Evolutionary conservation across 805 yeast genomes (phyloP), one percentile per base, ranked within the genome.

Genomic region (Myxozyma geophila): DNA sequence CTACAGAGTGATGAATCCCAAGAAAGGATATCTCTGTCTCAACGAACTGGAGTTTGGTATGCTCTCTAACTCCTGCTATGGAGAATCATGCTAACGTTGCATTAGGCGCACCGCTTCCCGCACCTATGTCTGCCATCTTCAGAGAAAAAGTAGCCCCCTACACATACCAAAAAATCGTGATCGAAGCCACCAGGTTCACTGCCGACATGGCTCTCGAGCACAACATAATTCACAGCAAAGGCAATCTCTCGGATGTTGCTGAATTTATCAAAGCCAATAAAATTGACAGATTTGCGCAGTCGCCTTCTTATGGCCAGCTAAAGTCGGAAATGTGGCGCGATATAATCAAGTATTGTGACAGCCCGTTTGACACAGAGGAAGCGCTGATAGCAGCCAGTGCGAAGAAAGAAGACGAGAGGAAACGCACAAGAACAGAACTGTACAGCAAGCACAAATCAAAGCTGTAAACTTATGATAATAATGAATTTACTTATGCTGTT

Each of bases 1-100:
- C 69, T 77, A 73, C 70, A 57, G 75, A 17, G 74, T 77, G 50
- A 78, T 77, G 80, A 77, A 77, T 63, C 78, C 78, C 13, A 59
- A 65, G 7, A 71, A 67, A 63, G 80, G 80, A 40, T 77, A 63
- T 64, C 62, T 77, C 52, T 77, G 80, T 69, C 72, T 77, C 75
- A 77, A 77, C 66, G 80, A 77, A 66, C 54, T 77, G 21, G 72
- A 71, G 61, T 77, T 77, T 60, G 69, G 68, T 64, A 35, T 7
- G 64, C 17, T 13, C 7, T 12, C 15, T 33, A 17, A 15, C n/a
- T 35, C 15, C 7, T 17, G 33, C 19, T 54, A 12, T 8, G n/a
- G n/a, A 39, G 13, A 13, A 8, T 23, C 9, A 9, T 23, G 9
- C 33, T 9, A 33, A 44, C 15, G 36, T 28, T 4, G 1, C 7